Conservation (phyloP, 148 eudicot species). For the Amaranthus palmeri region DNA sequence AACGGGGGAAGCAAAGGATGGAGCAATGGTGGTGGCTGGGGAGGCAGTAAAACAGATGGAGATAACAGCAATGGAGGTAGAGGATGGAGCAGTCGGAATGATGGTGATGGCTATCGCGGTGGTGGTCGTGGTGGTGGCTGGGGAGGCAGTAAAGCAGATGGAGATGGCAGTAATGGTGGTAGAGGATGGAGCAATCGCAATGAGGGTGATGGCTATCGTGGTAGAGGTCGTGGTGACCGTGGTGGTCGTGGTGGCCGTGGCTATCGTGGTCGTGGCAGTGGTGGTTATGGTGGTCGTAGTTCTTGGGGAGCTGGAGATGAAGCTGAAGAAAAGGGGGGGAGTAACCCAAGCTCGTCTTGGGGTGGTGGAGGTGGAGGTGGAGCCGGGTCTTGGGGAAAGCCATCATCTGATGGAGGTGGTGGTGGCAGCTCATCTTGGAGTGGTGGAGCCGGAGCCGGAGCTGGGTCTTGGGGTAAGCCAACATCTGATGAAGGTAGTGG, state of each 20-base stretch:
- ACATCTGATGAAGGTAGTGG: no score
- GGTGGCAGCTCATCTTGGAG: slow-evolving; percentile 25
- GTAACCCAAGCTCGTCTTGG: not conserved
- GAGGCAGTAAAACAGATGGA: not conserved
- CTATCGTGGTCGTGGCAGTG: not conserved
- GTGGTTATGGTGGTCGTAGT: not conserved
- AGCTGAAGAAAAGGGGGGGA: slow-evolving; percentile 6
- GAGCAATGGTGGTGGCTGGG: slow-evolving; percentile 9
- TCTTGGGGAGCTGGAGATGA: not conserved
- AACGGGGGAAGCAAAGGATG: not conserved
- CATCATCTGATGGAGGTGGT: no score
- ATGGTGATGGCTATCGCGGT: not conserved
- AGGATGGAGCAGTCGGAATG: not conserved
- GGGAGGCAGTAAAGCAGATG: not conserved
- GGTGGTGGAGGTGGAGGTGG: no score
- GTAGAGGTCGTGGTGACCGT: not conserved
- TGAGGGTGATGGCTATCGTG: not conserved
- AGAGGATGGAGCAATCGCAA: slow-evolving; percentile 8
- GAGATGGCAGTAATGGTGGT: slow-evolving; percentile 12
- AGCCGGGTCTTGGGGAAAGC: slow-evolving; percentile 1
- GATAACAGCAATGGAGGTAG: not conserved
- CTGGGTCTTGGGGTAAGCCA: no score
- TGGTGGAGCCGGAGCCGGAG: not conserved
- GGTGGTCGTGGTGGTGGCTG: not conserved
- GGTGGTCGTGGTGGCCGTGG: not conserved